A percentile compares a stretch with the other conserved stretches of the same genome.
These are phyloP conservation scores for Pythium chondricola DNA, from an alignment of 352 stramenopile species.

Conservation along the genomic window DNA sequence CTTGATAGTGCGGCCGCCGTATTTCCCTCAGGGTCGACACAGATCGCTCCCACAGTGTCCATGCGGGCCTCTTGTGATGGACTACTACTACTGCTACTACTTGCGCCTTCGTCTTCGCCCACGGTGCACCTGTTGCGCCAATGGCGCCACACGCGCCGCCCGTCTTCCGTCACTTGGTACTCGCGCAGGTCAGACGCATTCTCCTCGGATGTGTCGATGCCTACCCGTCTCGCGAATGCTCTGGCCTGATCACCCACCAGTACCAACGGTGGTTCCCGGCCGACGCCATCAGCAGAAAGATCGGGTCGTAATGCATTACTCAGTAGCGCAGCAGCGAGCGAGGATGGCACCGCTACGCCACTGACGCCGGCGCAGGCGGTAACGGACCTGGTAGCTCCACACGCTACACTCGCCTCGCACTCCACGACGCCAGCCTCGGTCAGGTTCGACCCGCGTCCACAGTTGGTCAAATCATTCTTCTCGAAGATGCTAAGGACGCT, in stretches of 20 bases:
- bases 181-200: conserved; percentile 13
- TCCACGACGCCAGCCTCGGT: conserved; percentile 40
- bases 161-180: conserved; percentile 34
- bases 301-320: conserved; percentile 11
- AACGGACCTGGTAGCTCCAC: conserved; percentile 29
- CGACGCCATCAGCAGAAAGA: conserved; percentile 9
- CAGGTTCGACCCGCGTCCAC: conserved; percentile 46
- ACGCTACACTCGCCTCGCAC: conserved; percentile 51
- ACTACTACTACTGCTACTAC: not conserved
- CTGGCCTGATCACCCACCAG: conserved; percentile 41
- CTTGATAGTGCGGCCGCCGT: conserved; percentile 58
- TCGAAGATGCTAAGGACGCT: conserved; percentile 42
- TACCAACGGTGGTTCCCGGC: conserved; percentile 49
- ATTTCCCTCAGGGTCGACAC: conserved; percentile 44
- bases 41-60: conserved; percentile 62
- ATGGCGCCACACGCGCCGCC: conserved; percentile 34
- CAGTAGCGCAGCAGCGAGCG: conserved; percentile 37
- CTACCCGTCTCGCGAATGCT: conserved; percentile 26
- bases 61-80: conserved; percentile 15
- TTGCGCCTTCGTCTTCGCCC: not conserved
- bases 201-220: conserved; percentile 26
- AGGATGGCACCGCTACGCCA: conserved; percentile 43
- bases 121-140: conserved; percentile 33
- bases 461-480: conserved; percentile 44
- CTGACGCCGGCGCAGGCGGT: conserved; percentile 37